Evolutionary conservation across 1,139 yeast genomes (phyloP).

Genomic region (Scheffersomyces quercinus): DNA sequence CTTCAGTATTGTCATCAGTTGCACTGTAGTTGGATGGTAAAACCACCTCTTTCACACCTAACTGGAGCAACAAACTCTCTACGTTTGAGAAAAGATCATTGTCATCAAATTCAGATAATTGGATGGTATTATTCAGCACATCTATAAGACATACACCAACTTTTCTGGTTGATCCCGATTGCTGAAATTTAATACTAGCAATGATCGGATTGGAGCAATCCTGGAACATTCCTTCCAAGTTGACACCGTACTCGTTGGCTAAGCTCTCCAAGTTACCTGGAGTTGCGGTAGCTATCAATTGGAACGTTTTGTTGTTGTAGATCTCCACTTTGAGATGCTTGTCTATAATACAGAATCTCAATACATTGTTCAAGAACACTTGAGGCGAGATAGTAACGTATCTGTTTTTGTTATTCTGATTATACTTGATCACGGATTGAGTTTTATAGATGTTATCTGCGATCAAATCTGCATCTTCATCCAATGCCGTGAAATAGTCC

Average conservation of each 20-base stretch:
- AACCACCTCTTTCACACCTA: constrained; percentile 85
- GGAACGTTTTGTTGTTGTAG: constrained; percentile 62
- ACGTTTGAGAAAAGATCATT: constrained; percentile 84
- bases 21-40: constrained; percentile 49
- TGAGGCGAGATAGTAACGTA: constrained; percentile 79
- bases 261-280: constrained; percentile 79
- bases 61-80: constrained; percentile 81
- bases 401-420: constrained; percentile 47
- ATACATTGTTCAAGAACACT: constrained; percentile 61
- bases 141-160: constrained; percentile 86
- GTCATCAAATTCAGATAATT: constrained; percentile 79
- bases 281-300: constrained; percentile 63
- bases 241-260: constrained; percentile 43
- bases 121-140: constrained; percentile 63
- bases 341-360: constrained; percentile 67
- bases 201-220: constrained; percentile 69
- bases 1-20: constrained; percentile 34
- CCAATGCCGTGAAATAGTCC: constrained; percentile 75
- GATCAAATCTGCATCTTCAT: constrained; percentile 76
- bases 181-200: constrained; percentile 64
- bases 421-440: constrained; percentile 68
- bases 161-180: constrained; percentile 43
- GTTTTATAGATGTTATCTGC: constrained; percentile 87
- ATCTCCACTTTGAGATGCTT: constrained; percentile 76
- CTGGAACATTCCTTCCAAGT: constrained; percentile 68